A percentile compares a stretch with the other conserved stretches of the same genome.
Evolutionary conservation across 306 rosid genomes (phyloP).

Genomic region (Cucumis hystrix): DNA sequence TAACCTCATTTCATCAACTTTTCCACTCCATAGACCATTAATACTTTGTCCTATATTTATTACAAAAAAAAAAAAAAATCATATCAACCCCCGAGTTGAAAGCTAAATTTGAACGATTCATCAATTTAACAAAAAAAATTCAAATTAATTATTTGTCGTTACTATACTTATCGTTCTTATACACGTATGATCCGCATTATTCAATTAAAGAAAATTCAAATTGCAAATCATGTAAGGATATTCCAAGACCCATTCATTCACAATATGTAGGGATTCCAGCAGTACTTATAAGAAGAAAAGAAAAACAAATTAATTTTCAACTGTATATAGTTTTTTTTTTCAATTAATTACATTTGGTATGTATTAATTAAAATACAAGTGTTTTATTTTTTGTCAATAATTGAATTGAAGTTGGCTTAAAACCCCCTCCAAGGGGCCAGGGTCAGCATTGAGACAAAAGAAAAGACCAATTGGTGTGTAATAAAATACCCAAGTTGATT

Average conservation of each 20-base stretch:
- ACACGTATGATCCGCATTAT: too few species aligned
- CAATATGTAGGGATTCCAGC: neutral
- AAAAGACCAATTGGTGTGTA: neutral
- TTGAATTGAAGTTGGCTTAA: neutral
- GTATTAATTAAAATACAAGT: neutral
- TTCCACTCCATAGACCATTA: neutral
- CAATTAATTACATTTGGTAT: neutral
- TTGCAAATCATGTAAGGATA: neutral
- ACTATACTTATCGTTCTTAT: neutral
- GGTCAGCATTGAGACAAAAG: neutral
- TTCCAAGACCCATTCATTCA: neutral
- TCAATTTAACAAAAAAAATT: neutral
- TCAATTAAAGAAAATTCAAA: neutral
- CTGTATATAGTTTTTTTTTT: neutral
- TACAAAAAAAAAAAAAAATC: too few species aligned
- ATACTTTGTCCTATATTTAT: too few species aligned
- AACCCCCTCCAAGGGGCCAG: neutral
- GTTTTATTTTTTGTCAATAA: neutral
- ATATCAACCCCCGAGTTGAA: too few species aligned
- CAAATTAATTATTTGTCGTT: neutral
- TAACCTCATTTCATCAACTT: neutral
- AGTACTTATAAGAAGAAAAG: neutral
- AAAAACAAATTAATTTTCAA: neutral
- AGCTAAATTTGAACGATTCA: neutral
- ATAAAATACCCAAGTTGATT: conserved; percentile 2